phyloP scores from a whole-genome alignment of 768 basidiomycete genomes.

The Suillus cothurnatus region DNA sequence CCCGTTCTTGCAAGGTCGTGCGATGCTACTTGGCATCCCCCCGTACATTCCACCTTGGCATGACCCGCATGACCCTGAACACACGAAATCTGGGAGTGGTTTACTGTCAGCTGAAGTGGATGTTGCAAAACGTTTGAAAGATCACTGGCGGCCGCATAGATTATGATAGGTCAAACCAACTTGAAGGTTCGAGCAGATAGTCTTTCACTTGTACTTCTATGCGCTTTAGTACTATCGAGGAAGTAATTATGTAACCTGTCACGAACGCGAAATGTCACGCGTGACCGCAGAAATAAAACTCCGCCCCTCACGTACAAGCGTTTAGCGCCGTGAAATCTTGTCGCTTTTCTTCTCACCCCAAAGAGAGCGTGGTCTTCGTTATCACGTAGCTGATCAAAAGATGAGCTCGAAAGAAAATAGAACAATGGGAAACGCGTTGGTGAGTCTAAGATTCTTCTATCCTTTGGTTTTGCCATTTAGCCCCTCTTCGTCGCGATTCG shows the following conservation, averaged over 20 bases:
- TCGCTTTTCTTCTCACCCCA: conserved; percentile 5
- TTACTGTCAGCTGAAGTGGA: conserved; percentile 57
- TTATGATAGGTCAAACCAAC: conserved; percentile 34
- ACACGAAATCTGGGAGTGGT: conserved; percentile 19
- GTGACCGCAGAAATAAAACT: conserved; percentile 3
- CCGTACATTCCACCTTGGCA: conserved; percentile 10
- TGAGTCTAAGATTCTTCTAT: background rate
- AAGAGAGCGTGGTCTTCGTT: background rate
- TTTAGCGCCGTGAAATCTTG: background rate
- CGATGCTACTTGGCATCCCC: conserved; percentile 44
- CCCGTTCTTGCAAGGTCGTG: conserved; percentile 55
- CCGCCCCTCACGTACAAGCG: background rate
- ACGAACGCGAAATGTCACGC: conserved; percentile 5
- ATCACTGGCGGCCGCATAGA: conserved; percentile 69
- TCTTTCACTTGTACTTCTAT: background rate
- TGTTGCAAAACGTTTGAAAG: conserved; percentile 56
- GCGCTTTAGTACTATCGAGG: background rate
- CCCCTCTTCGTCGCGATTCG: conserved; percentile 3
- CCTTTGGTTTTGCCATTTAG: background rate
- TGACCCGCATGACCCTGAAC: conserved; percentile 8
- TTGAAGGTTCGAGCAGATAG: background rate
- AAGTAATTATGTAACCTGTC: background rate
- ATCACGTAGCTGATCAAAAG: background rate
- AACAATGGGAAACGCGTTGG: background rate
- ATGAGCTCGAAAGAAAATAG: background rate